These are phyloP conservation scores for Vaccinium macrocarpon DNA, from an alignment of 148 eudicot genomes.

Conservation along the genomic window DNA sequence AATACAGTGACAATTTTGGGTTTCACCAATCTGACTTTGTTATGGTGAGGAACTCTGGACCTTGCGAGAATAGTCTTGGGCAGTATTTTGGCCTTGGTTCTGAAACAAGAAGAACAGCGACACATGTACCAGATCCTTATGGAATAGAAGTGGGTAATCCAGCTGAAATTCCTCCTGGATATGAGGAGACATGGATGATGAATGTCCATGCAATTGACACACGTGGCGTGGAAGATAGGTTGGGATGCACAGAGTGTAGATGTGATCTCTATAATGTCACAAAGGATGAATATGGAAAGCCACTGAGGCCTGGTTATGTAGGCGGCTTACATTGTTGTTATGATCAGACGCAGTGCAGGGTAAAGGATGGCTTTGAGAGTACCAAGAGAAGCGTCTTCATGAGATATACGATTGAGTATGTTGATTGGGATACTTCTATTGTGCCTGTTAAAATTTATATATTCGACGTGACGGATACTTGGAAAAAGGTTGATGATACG, in stretches of 20 bases:
- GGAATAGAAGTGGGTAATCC: slow-evolving; percentile 81
- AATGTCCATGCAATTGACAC: slow-evolving; percentile 95
- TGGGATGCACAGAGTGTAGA: slow-evolving; percentile 87
- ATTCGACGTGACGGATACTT: slow-evolving; percentile 71
- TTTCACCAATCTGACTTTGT: slow-evolving; percentile 35
- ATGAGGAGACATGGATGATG: slow-evolving; percentile 76
- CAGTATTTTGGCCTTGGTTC: slow-evolving; percentile 89
- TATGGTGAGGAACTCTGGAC: slow-evolving; percentile 43
- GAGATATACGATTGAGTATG: slow-evolving; percentile 63
- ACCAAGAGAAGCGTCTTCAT: slow-evolving; percentile 48
- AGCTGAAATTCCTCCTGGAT: slow-evolving; percentile 61
- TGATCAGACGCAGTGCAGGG: slow-evolving; percentile 60
- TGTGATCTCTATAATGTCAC: slow-evolving; percentile 82
- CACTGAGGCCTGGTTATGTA: slow-evolving; percentile 42
- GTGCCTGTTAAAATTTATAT: slow-evolving; percentile 73
- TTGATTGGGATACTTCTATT: slow-evolving; percentile 59
- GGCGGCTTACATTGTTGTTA: slow-evolving; percentile 88
- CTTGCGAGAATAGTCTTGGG: slow-evolving; percentile 40
- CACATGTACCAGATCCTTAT: slow-evolving; percentile 76
- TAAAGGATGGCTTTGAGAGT: slow-evolving; percentile 47
- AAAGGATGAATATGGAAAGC: slow-evolving; percentile 35
- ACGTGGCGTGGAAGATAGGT: slow-evolving; percentile 56
- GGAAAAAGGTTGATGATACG: slow-evolving; percentile 37
- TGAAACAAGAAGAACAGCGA: slow-evolving; percentile 74
- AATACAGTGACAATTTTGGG: slow-evolving; percentile 15